Percentiles rank a stretch among this genome's conserved stretches.
Conservation (phyloP, 139 green algal species). For the Eudorina sp. region DNA sequence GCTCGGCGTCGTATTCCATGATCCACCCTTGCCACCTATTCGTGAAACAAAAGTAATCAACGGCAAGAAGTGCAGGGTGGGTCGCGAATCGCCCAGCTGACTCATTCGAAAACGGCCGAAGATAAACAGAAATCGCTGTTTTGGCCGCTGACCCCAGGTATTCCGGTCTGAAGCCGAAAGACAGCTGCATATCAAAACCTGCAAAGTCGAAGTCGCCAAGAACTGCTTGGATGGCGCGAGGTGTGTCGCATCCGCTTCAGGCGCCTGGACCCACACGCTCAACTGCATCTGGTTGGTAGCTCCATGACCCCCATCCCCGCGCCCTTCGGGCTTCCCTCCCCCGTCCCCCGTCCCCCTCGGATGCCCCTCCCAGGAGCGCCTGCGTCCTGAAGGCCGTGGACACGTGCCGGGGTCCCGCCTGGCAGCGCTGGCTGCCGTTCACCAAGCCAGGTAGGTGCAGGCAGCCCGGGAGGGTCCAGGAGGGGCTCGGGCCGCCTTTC, state of each 20-base stretch:
- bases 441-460: not conserved
- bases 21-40: not conserved
- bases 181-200: not conserved
- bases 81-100: not conserved
- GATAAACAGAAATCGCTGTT: not conserved
- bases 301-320: not conserved
- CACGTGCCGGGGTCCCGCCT: conserved; percentile 4
- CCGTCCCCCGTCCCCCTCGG: not conserved
- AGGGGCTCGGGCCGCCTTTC: too few relatives aligned
- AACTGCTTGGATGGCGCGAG: conserved; percentile 18
- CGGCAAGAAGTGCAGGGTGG: conserved; percentile 28
- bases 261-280: not conserved
- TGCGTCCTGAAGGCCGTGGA: conserved; percentile 51
- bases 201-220: not conserved
- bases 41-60: conserved; percentile 14
- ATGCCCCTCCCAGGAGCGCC: not conserved
- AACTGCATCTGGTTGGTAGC: too few relatives aligned
- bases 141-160: too few relatives aligned
- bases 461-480: too few relatives aligned
- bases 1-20: not conserved
- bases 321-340: not conserved
- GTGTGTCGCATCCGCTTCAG: not conserved
- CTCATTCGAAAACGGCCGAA: not conserved
- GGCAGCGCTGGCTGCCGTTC: conserved; percentile 27
- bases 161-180: conserved; percentile 23